Percentiles rank a stretch among this genome's conserved stretches.
phyloP scores from a whole-genome alignment of 2,329 filamentous ascomycete species.

The Colletotrichum sp. region DNA sequence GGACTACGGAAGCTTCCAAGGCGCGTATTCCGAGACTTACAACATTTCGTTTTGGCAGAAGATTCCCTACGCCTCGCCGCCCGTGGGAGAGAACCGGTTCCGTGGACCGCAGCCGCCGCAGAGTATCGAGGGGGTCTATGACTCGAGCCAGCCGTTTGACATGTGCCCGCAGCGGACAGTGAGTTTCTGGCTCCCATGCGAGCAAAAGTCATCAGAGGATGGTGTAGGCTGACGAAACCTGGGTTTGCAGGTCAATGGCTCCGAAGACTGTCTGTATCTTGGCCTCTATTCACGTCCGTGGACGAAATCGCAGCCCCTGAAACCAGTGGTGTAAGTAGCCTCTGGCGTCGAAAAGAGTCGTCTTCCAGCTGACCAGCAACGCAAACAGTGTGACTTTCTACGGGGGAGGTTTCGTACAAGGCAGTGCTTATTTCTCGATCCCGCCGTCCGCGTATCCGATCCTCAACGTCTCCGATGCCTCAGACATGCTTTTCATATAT shows the following conservation, averaged over 20 bases:
- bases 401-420: conserved; percentile 66
- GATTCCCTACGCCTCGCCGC: conserved; percentile 66
- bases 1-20: conserved; percentile 57
- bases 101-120: conserved; percentile 62
- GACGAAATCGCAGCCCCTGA: conserved; percentile 43
- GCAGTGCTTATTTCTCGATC: conserved; percentile 57
- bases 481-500: conserved; percentile 51
- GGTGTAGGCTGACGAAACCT: neutral
- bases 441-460: conserved; percentile 63
- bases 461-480: conserved; percentile 55
- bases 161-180: conserved; percentile 64
- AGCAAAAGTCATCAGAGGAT: neutral
- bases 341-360: neutral
- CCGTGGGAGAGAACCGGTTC: conserved; percentile 62
- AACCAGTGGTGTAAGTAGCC: conserved; percentile 52
- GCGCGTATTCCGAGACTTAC: conserved; percentile 54
- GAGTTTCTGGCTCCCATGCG: neutral
- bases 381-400: neutral
- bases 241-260: conserved; percentile 45
- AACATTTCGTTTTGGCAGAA: conserved; percentile 65
- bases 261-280: conserved; percentile 67
- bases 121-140: conserved; percentile 52
- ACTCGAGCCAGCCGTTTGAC: conserved; percentile 59
- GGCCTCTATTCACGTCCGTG: conserved; percentile 65
- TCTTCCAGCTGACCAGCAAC: neutral